Base-by-base conservation (phyloP, 768 basidiomycete genomes). In the Krasilnikovozyma curviuscula region DNA sequence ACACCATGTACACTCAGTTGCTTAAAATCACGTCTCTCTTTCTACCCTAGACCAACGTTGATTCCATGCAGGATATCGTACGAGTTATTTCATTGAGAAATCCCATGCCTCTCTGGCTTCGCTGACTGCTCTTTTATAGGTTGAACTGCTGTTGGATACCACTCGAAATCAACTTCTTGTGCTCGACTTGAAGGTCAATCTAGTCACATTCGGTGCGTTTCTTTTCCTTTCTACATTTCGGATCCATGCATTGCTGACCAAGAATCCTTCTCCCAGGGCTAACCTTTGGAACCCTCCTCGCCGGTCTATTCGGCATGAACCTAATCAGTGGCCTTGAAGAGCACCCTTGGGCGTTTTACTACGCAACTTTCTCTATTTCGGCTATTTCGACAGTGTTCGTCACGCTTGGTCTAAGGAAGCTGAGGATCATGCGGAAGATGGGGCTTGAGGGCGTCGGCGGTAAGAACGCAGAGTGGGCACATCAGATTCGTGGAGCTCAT, bases 41-140 rank as follows among this genome's bases (percentile, higher is more conserved):
- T n/a, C n/a, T n/a, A n/a, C n/a, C n/a, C n/a, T 37, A 50, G 49
- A 30, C 49, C 1, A 50, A 50, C 49, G 49, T 50, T 7, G 32
- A 46, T 18, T 46, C 44, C 16, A 51, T 45, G 7, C 44, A 46
- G 28, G 50, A 52, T 28, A 47, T 52, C 19, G 46, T n/a, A n/a
- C n/a, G n/a, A n/a, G n/a, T n/a, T n/a, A n/a, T n/a, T n/a, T n/a
- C n/a, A n/a, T n/a, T n/a, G n/a, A n/a, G n/a, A n/a, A n/a, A n/a
- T n/a, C n/a, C n/a, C n/a, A n/a, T n/a, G n/a, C n/a, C n/a, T n/a
- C n/a, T n/a, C n/a, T n/a, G n/a, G n/a, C n/a, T n/a, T n/a, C n/a
- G n/a, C n/a, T n/a, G n/a, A n/a, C n/a, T n/a, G n/a, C n/a, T n/a
- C n/a, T n/a, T n/a, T n/a, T n/a, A n/a, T n/a, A n/a, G n/a, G n/a